These are phyloP conservation scores for Fusarium secorum DNA, from an alignment of 2,329 filamentous ascomycete genomes.

Conservation along the genomic window DNA sequence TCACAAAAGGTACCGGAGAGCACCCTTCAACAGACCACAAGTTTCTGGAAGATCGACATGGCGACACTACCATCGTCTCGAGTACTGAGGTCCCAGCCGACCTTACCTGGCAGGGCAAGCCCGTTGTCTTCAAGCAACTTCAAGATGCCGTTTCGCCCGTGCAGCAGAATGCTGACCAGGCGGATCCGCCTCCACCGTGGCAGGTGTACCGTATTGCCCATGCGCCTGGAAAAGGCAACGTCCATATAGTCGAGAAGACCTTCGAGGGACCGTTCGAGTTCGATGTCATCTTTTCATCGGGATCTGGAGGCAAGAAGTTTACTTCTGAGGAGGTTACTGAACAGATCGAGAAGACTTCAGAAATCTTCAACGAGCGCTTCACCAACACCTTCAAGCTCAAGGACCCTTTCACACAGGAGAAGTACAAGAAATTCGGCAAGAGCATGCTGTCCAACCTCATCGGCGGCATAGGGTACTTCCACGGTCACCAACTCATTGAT, in stretches of 20 bases:
- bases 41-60: constrained; percentile 71
- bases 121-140: constrained; percentile 62
- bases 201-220: constrained; percentile 84
- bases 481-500: constrained; percentile 87
- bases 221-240: constrained; percentile 74
- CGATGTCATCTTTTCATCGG: constrained; percentile 88
- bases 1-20: constrained; percentile 74
- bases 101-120: constrained; percentile 85
- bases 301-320: constrained; percentile 65
- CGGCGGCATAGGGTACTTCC: constrained; percentile 94
- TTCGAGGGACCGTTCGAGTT: constrained; percentile 93
- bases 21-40: constrained; percentile 71
- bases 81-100: constrained; percentile 73
- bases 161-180: constrained; percentile 57
- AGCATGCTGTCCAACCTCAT: constrained; percentile 94
- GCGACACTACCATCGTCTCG: constrained; percentile 78
- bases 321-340: constrained; percentile 71
- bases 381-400: constrained; percentile 70
- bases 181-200: constrained; percentile 82
- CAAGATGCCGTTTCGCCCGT: constrained; percentile 60
- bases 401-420: constrained; percentile 75
- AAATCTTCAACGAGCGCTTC: constrained; percentile 79
- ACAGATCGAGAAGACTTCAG: constrained; percentile 71
- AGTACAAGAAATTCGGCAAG: constrained; percentile 82
- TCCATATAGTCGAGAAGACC: constrained; percentile 89